These are phyloP conservation scores for Flaveria robusta DNA, from an alignment of 129 eudicot species.

Conservation along the genomic window DNA sequence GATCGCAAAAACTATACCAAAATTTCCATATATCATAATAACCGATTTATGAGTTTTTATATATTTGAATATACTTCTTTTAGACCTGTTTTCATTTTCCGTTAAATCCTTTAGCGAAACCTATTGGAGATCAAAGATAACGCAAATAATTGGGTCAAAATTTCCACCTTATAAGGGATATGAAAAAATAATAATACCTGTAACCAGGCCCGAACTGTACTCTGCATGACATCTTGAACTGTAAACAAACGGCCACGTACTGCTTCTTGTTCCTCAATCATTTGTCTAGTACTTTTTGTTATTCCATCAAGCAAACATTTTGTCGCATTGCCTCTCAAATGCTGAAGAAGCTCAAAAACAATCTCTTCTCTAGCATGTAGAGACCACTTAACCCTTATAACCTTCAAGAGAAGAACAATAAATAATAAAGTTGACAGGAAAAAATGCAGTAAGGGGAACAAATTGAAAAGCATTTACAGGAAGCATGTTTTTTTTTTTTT, in stretches of 20 bases:
- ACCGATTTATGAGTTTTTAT: not conserved
- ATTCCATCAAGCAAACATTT: constrained; percentile 64
- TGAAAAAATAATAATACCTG: constrained; percentile 44
- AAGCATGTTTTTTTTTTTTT: no score
- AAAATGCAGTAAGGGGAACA: not conserved
- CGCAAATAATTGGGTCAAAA: no score
- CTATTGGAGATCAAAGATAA: not conserved
- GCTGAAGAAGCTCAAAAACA: constrained; percentile 91
- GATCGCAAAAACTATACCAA: not conserved
- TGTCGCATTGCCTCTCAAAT: constrained; percentile 67
- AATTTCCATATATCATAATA: not conserved
- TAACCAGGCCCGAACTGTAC: constrained; percentile 90
- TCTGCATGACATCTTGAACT: constrained; percentile 98
- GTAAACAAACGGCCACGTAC: constrained; percentile 94
- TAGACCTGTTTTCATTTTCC: no score
- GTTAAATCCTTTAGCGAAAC: not conserved
- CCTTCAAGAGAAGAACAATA: constrained; percentile 41
- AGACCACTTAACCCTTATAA: constrained; percentile 94
- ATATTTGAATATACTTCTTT: not conserved
- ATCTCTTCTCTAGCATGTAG: constrained; percentile 98
- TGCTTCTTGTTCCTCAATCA: constrained; percentile 98
- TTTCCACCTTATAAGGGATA: not conserved
- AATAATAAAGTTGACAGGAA: not conserved
- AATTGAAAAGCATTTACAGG: not conserved
- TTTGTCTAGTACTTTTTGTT: constrained; percentile 79